phyloP scores from a whole-genome alignment of 73 alveolate genomes.

The Paraurostyla sp. region DNA sequence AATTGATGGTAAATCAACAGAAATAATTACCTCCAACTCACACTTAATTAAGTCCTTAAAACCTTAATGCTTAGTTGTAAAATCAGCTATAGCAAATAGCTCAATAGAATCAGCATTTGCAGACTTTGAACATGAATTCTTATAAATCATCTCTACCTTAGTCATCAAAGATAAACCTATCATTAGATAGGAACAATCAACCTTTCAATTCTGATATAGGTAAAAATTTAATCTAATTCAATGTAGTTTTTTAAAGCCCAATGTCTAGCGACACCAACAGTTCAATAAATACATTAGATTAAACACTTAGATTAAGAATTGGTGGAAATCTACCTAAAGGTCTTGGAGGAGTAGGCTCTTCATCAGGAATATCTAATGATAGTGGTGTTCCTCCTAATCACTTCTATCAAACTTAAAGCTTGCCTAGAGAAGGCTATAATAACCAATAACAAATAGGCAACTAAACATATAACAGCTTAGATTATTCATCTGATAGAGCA shows the following conservation, averaged over 20 bases:
- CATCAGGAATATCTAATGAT: background rate
- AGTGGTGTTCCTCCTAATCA: slow-evolving; percentile 51
- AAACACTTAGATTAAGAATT: slow-evolving; percentile 43
- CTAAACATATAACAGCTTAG: slow-evolving; percentile 23
- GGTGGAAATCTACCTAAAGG: slow-evolving; percentile 55
- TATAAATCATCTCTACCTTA: slow-evolving; percentile 3
- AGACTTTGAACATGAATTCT: background rate
- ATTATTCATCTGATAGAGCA: background rate
- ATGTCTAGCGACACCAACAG: slow-evolving; percentile 60
- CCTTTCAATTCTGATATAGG: slow-evolving; percentile 9
- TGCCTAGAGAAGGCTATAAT: slow-evolving; percentile 17
- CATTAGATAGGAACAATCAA: slow-evolving; percentile 4
- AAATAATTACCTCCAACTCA: background rate
- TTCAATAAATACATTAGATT: slow-evolving; percentile 36
- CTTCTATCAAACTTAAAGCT: slow-evolving; percentile 47
- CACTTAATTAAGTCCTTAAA: slow-evolving; percentile 14
- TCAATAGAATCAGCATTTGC: background rate
- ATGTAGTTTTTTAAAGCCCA: slow-evolving; percentile 39
- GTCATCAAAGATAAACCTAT: background rate
- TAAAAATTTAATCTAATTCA: background rate
- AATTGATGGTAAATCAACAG: background rate
- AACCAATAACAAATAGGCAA: background rate
- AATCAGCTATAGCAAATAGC: background rate
- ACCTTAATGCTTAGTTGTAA: background rate
- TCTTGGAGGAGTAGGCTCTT: background rate